Evolutionary conservation across 176 grass and related monocot species (phyloP).

Genomic region (Calamus simplicifolius): DNA sequence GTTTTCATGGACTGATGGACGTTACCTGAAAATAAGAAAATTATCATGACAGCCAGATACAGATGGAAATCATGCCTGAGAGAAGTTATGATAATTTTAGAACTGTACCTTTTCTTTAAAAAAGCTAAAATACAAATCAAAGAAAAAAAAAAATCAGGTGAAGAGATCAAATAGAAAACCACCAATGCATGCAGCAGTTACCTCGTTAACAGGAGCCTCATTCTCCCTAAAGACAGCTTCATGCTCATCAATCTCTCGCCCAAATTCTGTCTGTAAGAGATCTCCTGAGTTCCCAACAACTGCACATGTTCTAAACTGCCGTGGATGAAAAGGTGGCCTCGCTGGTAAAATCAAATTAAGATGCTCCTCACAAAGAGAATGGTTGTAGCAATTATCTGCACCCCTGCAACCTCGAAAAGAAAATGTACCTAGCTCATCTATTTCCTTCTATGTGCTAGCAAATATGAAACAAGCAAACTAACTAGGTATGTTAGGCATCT

Average conservation of each 20-base stretch:
- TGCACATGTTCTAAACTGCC: slow-evolving; percentile 78
- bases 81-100: too few relatives aligned
- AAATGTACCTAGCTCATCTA: background rate
- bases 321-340: slow-evolving; percentile 86
- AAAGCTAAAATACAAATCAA: too few relatives aligned
- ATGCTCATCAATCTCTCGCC: slow-evolving; percentile 86
- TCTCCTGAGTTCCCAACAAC: slow-evolving; percentile 97
- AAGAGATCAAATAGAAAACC: background rate
- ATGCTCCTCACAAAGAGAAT: slow-evolving; percentile 79
- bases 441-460: slow-evolving; percentile 5
- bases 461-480: slow-evolving; percentile 1
- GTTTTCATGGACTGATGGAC: too few relatives aligned
- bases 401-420: slow-evolving; percentile 39
- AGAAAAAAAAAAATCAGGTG: too few relatives aligned
- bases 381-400: slow-evolving; percentile 90
- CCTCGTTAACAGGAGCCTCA: slow-evolving; percentile 94
- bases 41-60: too few relatives aligned
- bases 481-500: slow-evolving; percentile 18
- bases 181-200: slow-evolving; percentile 15
- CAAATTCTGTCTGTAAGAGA: slow-evolving; percentile 96
- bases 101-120: too few relatives aligned
- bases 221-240: slow-evolving; percentile 98
- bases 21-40: too few relatives aligned
- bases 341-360: slow-evolving; percentile 84
- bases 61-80: too few relatives aligned